A percentile compares a stretch with the other conserved stretches of the same genome.
Evolutionary conservation across 148 eudicot genomes (phyloP).

Genomic region (Rhododendron mucronatum): DNA sequence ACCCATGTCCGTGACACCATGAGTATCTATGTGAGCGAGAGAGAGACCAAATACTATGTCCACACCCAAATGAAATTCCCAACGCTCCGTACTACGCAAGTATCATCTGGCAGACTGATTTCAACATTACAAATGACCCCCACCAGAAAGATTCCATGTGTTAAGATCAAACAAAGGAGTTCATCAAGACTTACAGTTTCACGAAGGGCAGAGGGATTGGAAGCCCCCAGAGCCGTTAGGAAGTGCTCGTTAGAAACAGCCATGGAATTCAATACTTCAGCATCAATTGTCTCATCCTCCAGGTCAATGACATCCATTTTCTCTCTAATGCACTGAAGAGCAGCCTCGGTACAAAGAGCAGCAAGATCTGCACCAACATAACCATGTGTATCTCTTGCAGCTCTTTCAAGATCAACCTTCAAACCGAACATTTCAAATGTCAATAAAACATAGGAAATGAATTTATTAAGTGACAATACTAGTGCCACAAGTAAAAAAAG

Average conservation of each 20-base stretch:
- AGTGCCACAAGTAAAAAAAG: not conserved
- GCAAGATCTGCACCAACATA: conserved; percentile 39
- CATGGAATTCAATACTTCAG: conserved; percentile 35
- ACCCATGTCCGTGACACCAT: not conserved
- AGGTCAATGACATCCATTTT: conserved; percentile 15
- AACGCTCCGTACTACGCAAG: not conserved
- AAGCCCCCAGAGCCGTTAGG: conserved; percentile 24
- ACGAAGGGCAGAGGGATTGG: conserved; percentile 34
- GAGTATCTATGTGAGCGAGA: not conserved
- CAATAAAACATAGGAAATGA: not conserved
- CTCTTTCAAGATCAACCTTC: conserved; percentile 38
- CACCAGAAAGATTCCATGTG: not conserved
- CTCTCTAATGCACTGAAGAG: conserved; percentile 4
- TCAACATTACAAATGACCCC: not conserved
- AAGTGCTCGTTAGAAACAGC: conserved; percentile 38
- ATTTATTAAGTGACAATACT: not conserved
- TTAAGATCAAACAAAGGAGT: not conserved
- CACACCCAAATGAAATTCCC: not conserved
- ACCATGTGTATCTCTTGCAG: conserved; percentile 30
- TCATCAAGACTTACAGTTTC: conserved; percentile 26
- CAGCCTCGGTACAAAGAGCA: conserved; percentile 14
- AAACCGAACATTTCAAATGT: not conserved
- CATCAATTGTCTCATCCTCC: conserved; percentile 37
- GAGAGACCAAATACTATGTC: not conserved
- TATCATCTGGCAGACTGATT: not conserved